Evolutionary conservation across 2,329 filamentous ascomycete species (phyloP).

Genomic region (Verruconis gallopava): DNA sequence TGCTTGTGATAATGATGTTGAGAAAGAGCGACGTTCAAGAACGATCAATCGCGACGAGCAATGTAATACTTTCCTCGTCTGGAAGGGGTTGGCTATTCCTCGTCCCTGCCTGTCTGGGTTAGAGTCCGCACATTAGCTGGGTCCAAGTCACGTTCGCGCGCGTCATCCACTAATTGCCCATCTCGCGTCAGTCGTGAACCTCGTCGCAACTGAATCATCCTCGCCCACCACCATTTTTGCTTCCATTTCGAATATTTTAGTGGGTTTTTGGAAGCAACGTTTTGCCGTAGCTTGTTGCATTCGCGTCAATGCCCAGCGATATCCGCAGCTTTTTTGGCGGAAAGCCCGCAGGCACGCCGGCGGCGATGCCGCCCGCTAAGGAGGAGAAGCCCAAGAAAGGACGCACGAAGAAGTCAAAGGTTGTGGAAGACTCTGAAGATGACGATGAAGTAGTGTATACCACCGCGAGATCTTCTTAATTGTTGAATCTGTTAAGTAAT

Average conservation of each 20-base stretch:
- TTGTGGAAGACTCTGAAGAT: slow-evolving; percentile 64
- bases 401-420: slow-evolving; percentile 39
- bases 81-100: too few species aligned
- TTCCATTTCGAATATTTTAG: too few species aligned
- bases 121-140: too few species aligned
- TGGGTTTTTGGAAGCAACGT: too few species aligned
- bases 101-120: too few species aligned
- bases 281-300: too few species aligned
- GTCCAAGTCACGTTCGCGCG: background rate
- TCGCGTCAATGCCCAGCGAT: slow-evolving; percentile 56
- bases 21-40: too few species aligned
- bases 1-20: too few species aligned
- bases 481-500: slow-evolving; percentile 15
- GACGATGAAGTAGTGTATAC: slow-evolving; percentile 44
- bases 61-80: too few species aligned
- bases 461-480: slow-evolving; percentile 15
- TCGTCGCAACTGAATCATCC: too few species aligned
- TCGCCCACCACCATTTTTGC: background rate
- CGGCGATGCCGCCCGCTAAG: slow-evolving; percentile 32
- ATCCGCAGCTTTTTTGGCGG: slow-evolving; percentile 85
- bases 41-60: too few species aligned
- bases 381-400: slow-evolving; percentile 24
- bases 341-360: slow-evolving; percentile 46
- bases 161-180: background rate
- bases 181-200: too few species aligned